Conservation (phyloP, 345 rosid genomes). For the Trapa incisa region DNA sequence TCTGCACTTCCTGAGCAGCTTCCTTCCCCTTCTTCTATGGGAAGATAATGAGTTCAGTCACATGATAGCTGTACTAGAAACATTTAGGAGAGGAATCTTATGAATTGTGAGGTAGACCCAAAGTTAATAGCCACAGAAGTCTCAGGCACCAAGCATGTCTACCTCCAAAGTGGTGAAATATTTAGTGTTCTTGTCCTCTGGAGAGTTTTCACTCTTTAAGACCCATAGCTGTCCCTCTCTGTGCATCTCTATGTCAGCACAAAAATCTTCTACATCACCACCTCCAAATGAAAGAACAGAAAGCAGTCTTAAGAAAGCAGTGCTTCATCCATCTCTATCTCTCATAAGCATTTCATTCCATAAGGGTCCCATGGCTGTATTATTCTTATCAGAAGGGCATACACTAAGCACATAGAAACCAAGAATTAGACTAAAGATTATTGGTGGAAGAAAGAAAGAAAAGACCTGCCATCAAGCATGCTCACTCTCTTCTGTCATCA, state of each 20-base stretch:
- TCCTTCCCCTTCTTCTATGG: conserved; percentile 12
- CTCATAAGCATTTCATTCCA: background rate
- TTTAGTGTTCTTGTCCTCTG: conserved; percentile 4
- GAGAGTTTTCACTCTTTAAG: too few relatives aligned
- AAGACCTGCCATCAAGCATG: too few relatives aligned
- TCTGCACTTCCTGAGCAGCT: conserved; percentile 25
- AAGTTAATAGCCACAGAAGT: background rate
- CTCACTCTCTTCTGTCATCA: too few relatives aligned
- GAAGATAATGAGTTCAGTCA: background rate
- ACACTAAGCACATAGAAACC: background rate
- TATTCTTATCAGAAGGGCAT: background rate
- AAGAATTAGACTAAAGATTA: background rate
- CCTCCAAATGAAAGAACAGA: conserved; percentile 1
- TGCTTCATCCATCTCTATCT: background rate
- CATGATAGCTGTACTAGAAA: conserved; percentile 2
- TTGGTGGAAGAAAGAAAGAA: too few relatives aligned
- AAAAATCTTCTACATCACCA: too few relatives aligned
- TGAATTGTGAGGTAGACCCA: conserved; percentile 3
- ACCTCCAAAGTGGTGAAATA: conserved; percentile 5
- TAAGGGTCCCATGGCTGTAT: too few relatives aligned
- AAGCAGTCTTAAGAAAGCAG: background rate
- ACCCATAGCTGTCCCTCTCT: conserved; percentile 2
- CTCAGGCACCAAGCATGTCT: background rate
- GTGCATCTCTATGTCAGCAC: background rate
- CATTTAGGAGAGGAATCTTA: conserved; percentile 1